Evolutionary conservation across 768 basidiomycete genomes (phyloP).

Genomic region (Hericium rajendrae): DNA sequence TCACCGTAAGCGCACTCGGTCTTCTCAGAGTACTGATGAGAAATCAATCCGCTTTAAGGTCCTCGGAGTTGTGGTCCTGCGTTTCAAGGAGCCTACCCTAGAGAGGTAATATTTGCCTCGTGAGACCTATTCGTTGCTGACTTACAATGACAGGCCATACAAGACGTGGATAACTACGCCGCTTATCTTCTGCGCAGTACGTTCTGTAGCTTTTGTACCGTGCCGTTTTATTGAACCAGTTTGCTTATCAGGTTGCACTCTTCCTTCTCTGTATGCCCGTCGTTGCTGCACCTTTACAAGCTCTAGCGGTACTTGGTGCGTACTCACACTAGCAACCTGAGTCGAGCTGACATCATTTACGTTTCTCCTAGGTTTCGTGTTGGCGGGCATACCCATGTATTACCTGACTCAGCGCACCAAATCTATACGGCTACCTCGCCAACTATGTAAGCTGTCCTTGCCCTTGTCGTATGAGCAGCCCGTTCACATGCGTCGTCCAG

Average conservation of each 20-base stretch:
- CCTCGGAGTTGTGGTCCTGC: slow-evolving; percentile 76
- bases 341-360: slow-evolving; percentile 1
- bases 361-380: slow-evolving; percentile 51
- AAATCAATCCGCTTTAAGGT: slow-evolving; percentile 38
- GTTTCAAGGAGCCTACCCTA: slow-evolving; percentile 84
- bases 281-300: slow-evolving; percentile 86
- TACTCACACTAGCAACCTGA: slow-evolving; percentile 8
- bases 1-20: slow-evolving; percentile 47
- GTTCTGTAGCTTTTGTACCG: slow-evolving; percentile 17
- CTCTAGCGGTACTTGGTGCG: slow-evolving; percentile 77
- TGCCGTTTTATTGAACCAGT: too few species aligned
- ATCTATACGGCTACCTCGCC: slow-evolving; percentile 26
- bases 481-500: slow-evolving; percentile 21
- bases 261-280: slow-evolving; percentile 92
- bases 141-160: slow-evolving; percentile 58
- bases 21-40: background rate
- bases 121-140: background rate
- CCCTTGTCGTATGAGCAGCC: background rate
- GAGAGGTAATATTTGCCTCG: slow-evolving; percentile 43
- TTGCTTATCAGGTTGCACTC: slow-evolving; percentile 54
- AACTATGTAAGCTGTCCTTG: slow-evolving; percentile 13
- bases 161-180: slow-evolving; percentile 89
- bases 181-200: slow-evolving; percentile 76
- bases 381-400: slow-evolving; percentile 74
- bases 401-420: slow-evolving; percentile 57